Evolutionary conservation across 495 filamentous ascomycete species (phyloP).

Genomic region (Neurospora africana): DNA sequence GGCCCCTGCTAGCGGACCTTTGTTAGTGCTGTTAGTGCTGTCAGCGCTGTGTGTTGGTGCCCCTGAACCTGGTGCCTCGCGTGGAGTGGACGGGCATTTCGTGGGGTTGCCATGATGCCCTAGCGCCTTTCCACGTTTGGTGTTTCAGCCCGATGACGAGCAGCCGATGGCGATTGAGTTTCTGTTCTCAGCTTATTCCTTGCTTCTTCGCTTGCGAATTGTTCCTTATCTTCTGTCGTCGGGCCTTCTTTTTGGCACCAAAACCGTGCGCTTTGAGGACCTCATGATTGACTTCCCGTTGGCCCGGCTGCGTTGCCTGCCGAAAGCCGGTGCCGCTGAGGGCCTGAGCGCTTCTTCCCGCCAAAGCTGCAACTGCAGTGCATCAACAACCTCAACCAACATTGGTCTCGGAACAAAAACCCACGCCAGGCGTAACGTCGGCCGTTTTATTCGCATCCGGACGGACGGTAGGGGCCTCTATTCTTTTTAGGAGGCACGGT

Average conservation of each 20-base stretch:
- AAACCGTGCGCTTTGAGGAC: background rate
- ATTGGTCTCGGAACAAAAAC: background rate
- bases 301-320: background rate
- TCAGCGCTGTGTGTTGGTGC: background rate
- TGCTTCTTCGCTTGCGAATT: background rate
- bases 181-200: background rate
- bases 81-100: background rate
- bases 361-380: background rate
- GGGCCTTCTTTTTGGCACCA: background rate
- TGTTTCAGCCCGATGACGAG: background rate
- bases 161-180: background rate
- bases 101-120: background rate
- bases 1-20: background rate
- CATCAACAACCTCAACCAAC: background rate
- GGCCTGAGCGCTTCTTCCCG: background rate
- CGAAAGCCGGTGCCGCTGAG: background rate
- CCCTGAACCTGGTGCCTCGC: background rate
- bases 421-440: background rate
- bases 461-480: background rate
- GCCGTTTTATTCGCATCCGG: background rate
- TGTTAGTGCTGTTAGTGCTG: background rate
- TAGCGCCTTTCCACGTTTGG: background rate
- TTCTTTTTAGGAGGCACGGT: background rate
- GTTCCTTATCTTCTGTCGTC: background rate
- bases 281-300: too few species aligned